A percentile compares a stretch with the other conserved stretches of the same genome.
phyloP scores from a whole-genome alignment of 257 asterid species.

The Nicotiana undulata region DNA sequence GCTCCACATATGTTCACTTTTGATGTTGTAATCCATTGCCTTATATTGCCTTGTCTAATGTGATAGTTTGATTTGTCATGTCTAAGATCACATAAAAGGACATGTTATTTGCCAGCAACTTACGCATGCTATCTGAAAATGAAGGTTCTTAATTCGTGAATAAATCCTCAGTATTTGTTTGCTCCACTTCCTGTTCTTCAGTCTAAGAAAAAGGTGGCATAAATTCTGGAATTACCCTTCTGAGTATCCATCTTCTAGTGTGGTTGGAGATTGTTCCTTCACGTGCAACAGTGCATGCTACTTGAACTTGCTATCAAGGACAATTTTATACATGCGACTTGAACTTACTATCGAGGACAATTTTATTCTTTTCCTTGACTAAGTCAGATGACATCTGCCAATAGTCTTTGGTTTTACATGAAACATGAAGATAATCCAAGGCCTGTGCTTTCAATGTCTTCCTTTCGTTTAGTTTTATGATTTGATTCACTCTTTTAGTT shows the following conservation, averaged over 20 bases:
- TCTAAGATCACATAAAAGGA: background rate
- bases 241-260: background rate
- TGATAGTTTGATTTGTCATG: background rate
- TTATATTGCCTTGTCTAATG: background rate
- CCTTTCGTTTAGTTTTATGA: background rate
- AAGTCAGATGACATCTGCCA: background rate
- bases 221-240: conserved; percentile 1
- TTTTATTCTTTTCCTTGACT: background rate
- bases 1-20: background rate
- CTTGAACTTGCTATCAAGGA: background rate
- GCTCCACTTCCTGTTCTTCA: background rate
- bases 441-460: background rate
- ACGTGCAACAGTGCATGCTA: background rate
- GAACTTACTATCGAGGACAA: background rate
- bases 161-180: background rate
- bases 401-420: background rate
- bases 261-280: background rate
- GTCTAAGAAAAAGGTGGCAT: background rate
- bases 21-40: background rate
- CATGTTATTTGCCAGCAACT: background rate
- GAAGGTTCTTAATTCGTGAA: background rate
- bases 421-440: background rate
- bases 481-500: background rate
- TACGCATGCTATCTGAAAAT: background rate
- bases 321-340: background rate